Evolutionary conservation across 495 filamentous ascomycete genomes (phyloP).

Genomic region (Penicillium waksmanii): DNA sequence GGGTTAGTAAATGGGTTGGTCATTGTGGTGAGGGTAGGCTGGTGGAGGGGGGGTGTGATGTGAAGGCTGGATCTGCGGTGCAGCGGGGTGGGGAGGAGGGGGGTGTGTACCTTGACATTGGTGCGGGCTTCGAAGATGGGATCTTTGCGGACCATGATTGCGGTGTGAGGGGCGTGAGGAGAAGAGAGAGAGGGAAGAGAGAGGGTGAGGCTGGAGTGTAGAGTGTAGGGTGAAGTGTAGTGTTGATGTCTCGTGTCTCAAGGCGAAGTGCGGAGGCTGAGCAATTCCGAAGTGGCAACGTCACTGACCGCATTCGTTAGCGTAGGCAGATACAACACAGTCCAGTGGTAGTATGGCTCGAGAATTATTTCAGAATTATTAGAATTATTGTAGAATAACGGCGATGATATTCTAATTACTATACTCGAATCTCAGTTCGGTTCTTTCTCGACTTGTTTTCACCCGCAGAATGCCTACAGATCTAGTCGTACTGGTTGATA

Average conservation of each 20-base stretch:
- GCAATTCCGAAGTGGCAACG: background rate
- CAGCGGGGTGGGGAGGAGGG: background rate
- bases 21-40: no score
- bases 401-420: no score
- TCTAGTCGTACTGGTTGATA: no score
- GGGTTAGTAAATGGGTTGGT: background rate
- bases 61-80: no score
- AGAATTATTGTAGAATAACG: no score
- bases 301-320: conserved; percentile 2
- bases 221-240: background rate
- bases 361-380: background rate
- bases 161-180: no score
- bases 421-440: no score
- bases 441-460: no score
- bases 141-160: conserved; percentile 51
- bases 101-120: conserved; percentile 48
- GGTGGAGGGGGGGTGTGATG: no score
- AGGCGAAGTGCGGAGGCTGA: background rate
- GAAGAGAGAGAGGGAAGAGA: background rate
- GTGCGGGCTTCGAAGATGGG: conserved; percentile 56
- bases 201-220: background rate
- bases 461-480: no score
- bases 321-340: background rate
- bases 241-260: background rate
- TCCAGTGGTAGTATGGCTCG: background rate